Conservation (phyloP, 1,284 basidiomycete genomes). For the Mycena citricolor region DNA sequence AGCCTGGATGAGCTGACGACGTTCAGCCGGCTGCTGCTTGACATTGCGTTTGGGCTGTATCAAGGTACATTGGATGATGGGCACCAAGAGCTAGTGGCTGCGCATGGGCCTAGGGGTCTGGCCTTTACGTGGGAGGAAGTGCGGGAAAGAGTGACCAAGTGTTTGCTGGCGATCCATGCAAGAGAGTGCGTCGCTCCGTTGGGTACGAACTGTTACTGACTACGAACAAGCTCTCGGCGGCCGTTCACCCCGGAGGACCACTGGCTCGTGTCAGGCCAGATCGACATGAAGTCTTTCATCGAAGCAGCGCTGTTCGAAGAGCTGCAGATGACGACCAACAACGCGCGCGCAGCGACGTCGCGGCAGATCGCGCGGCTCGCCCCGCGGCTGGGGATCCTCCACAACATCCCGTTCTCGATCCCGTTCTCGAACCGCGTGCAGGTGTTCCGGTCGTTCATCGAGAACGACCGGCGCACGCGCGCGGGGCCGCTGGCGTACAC, state of each 20-base stretch:
- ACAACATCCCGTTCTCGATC: slow-evolving; percentile 96
- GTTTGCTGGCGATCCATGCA: slow-evolving; percentile 78
- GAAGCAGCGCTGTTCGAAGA: slow-evolving; percentile 85
- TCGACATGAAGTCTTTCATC: slow-evolving; percentile 85
- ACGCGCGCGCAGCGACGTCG: slow-evolving; percentile 51
- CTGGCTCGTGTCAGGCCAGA: slow-evolving; percentile 78
- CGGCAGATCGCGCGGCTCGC: slow-evolving; percentile 67
- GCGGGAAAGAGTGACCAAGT: slow-evolving; percentile 70
- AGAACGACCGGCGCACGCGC: slow-evolving; percentile 46
- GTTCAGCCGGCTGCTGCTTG: slow-evolving; percentile 71
- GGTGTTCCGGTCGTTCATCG: slow-evolving; percentile 85
- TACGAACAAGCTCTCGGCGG: slow-evolving; percentile 66
- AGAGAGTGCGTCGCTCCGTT: slow-evolving; percentile 67
- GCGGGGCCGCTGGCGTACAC: slow-evolving; percentile 2
- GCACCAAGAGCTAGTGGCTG: slow-evolving; percentile 36
- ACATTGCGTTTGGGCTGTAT: slow-evolving; percentile 80
- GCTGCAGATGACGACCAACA: slow-evolving; percentile 40
- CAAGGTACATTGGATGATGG: slow-evolving; percentile 58
- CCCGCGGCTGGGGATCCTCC: slow-evolving; percentile 87
- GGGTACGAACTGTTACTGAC: neutral
- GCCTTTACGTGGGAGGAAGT: slow-evolving; percentile 60
- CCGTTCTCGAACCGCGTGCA: slow-evolving; percentile 90
- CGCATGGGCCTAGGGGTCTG: slow-evolving; percentile 22
- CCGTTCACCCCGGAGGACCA: slow-evolving; percentile 80
- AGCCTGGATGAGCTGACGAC: slow-evolving; percentile 78